Evolutionary conservation across 176 grass and related monocot genomes (phyloP).

Genomic region (Ensete ventricosum): DNA sequence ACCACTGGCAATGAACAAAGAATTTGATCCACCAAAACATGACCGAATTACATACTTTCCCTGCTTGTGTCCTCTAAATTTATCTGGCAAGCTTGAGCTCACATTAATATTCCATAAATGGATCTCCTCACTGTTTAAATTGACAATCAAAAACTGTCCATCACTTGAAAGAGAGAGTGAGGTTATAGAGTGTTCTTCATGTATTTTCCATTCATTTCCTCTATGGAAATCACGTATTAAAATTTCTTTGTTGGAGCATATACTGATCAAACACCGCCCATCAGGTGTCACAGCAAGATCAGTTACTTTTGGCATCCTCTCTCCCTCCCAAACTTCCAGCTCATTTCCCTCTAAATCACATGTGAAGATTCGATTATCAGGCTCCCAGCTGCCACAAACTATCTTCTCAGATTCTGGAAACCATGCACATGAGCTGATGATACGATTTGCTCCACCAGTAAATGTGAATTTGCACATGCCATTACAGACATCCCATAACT

Average conservation of each 20-base stretch:
- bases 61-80: constrained; percentile 80
- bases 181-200: constrained; percentile 51
- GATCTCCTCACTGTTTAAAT: constrained; percentile 88
- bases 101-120: constrained; percentile 72
- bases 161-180: constrained; percentile 79
- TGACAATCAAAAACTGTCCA: constrained; percentile 72
- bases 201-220: constrained; percentile 63
- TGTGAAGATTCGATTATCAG: constrained; percentile 66
- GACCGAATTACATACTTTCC: constrained; percentile 78
- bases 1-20: constrained; percentile 74
- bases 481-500: constrained; percentile 71
- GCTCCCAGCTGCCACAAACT: constrained; percentile 52
- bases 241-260: constrained; percentile 52
- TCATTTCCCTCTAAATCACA: constrained; percentile 76
- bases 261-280: constrained; percentile 56
- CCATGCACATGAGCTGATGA: constrained; percentile 80
- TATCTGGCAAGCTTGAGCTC: constrained; percentile 38
- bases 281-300: constrained; percentile 78
- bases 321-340: constrained; percentile 72
- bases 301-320: constrained; percentile 87
- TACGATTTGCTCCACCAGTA: constrained; percentile 12
- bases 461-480: constrained; percentile 62
- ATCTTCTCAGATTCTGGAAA: constrained; percentile 90
- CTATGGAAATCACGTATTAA: constrained; percentile 68
- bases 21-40: constrained; percentile 85